Percentiles rank a stretch among this genome's conserved stretches.
Evolutionary conservation across 2,329 filamentous ascomycete genomes (phyloP).

Genomic region (Penicillium sp.): DNA sequence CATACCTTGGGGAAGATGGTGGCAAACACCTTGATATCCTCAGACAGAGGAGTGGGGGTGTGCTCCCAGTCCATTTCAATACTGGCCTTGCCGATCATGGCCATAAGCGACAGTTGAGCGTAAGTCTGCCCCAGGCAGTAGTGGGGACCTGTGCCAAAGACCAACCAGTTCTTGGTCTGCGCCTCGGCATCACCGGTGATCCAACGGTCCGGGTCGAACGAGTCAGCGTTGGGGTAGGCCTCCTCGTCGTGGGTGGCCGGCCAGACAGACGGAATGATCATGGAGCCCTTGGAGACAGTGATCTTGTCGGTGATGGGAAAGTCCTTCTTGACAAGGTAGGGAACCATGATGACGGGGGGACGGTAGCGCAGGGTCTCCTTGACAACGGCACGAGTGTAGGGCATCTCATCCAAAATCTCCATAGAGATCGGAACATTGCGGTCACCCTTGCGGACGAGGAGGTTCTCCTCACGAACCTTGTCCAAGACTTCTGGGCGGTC

Average conservation of each 20-base stretch:
- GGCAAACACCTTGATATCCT: slow-evolving; percentile 97
- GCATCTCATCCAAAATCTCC: slow-evolving; percentile 84
- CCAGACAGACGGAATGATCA: slow-evolving; percentile 92
- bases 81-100: slow-evolving; percentile 87
- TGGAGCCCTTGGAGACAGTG: slow-evolving; percentile 91
- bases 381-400: slow-evolving; percentile 88
- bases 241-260: slow-evolving; percentile 89
- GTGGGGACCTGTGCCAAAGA: slow-evolving; percentile 93
- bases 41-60: slow-evolving; percentile 75
- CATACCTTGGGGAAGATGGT: slow-evolving; percentile 92
- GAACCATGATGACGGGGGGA: slow-evolving; percentile 95
- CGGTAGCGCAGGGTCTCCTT: slow-evolving; percentile 90
- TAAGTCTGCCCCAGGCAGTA: slow-evolving; percentile 96
- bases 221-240: slow-evolving; percentile 84
- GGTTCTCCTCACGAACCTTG: slow-evolving; percentile 88
- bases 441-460: slow-evolving; percentile 73
- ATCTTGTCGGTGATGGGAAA: slow-evolving; percentile 88
- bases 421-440: slow-evolving; percentile 69
- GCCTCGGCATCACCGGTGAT: slow-evolving; percentile 85
- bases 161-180: slow-evolving; percentile 93
- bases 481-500: slow-evolving; percentile 91
- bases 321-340: slow-evolving; percentile 89
- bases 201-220: slow-evolving; percentile 88
- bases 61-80: slow-evolving; percentile 88
- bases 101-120: slow-evolving; percentile 82